phyloP scores from a whole-genome alignment of 352 stramenopile species.

The Globisporangium acanthophoron region DNA sequence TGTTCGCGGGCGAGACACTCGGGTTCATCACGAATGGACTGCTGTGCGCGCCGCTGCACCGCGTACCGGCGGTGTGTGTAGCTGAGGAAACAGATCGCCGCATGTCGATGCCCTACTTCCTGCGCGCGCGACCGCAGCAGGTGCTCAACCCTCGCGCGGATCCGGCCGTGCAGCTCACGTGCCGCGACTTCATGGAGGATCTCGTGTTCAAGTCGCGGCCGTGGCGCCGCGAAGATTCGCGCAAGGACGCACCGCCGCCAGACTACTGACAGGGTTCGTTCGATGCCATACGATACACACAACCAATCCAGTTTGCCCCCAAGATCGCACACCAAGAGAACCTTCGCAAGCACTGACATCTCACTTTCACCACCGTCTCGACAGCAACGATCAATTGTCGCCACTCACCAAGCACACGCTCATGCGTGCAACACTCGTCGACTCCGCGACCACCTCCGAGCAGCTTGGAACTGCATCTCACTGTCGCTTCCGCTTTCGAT shows the following conservation, averaged over 20 bases:
- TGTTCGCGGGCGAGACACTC: conserved; percentile 78
- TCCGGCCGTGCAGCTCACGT: conserved; percentile 37
- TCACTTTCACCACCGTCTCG: no score
- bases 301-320: background rate
- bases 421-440: no score
- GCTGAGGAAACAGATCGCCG: conserved; percentile 46
- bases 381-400: no score
- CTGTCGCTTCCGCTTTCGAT: no score
- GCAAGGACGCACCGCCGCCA: conserved; percentile 27
- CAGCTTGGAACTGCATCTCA: no score
- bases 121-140: conserved; percentile 46
- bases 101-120: conserved; percentile 87
- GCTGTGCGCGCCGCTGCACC: conserved; percentile 66
- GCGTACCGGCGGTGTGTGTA: conserved; percentile 66
- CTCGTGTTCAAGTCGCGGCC: conserved; percentile 73
- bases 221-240: conserved; percentile 50
- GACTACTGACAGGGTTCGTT: conserved; percentile 35
- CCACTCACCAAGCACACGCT: no score
- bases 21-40: conserved; percentile 68
- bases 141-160: conserved; percentile 53
- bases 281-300: background rate
- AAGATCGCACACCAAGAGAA: no score
- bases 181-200: conserved; percentile 82
- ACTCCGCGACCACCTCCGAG: no score
- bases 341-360: no score